phyloP scores from a whole-genome alignment of 2,329 filamentous ascomycete genomes.

The Albophoma yamanashiensis region DNA sequence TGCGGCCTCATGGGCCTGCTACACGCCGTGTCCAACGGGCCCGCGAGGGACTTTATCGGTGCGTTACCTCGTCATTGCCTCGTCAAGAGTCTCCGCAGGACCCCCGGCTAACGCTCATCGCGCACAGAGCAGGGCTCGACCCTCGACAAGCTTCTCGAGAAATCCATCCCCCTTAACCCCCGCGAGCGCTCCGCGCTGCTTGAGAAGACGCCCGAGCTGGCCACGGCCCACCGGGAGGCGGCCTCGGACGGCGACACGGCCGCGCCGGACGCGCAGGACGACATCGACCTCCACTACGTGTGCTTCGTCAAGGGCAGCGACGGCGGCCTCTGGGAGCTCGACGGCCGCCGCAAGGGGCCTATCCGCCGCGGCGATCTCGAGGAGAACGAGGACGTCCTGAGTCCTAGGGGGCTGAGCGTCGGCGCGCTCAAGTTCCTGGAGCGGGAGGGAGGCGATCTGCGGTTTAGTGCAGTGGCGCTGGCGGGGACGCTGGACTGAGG shows the following conservation, averaged over 20 bases:
- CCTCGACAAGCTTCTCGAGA: slow-evolving; percentile 53
- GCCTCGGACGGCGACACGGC: slow-evolving; percentile 68
- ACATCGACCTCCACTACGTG: slow-evolving; percentile 91
- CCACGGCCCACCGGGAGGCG: slow-evolving; percentile 66
- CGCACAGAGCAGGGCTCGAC: slow-evolving; percentile 36
- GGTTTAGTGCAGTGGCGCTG: slow-evolving; percentile 48
- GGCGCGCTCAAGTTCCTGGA: slow-evolving; percentile 51
- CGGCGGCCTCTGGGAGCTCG: slow-evolving; percentile 52
- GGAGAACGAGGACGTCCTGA: slow-evolving; percentile 59
- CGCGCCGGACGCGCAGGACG: slow-evolving; percentile 67
- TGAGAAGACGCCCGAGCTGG: slow-evolving; percentile 66
- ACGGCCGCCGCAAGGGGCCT: slow-evolving; percentile 48
- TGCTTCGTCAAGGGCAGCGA: slow-evolving; percentile 74
- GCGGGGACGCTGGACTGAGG: slow-evolving; percentile 37
- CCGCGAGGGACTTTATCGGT: slow-evolving; percentile 52
- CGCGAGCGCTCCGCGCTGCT: slow-evolving; percentile 59
- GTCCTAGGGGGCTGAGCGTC: slow-evolving; percentile 61
- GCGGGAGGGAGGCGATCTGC: slow-evolving; percentile 42
- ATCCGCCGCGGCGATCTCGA: slow-evolving; percentile 43
- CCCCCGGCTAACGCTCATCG: slow-evolving; percentile 1
- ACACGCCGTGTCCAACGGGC: slow-evolving; percentile 73
- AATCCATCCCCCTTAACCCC: slow-evolving; percentile 61
- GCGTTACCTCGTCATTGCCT: background rate
- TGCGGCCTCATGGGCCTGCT: slow-evolving; percentile 85
- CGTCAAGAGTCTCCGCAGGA: background rate